Evolutionary conservation across 2,329 filamentous ascomycete genomes (phyloP), one percentile per base, ranked within the genome.

Genomic region (Grosmannia serpens): DNA sequence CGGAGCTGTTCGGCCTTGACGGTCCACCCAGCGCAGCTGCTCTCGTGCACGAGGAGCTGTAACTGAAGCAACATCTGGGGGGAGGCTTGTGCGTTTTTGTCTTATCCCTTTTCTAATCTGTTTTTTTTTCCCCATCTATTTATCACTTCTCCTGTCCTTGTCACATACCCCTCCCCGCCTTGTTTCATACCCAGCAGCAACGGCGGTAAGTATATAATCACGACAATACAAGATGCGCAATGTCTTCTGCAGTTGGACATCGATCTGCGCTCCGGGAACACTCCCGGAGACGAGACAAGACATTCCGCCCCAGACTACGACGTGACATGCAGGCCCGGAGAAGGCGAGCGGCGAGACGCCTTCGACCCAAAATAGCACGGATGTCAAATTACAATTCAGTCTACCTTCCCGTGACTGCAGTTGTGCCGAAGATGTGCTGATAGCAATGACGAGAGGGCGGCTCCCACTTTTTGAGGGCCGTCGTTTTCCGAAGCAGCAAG

Each of bases 381-480:
- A 96, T 96, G 91, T 96, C 91, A 96, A 96, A 96, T 96, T 96
- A 85, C 91, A 94, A 92, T 87, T 79, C 83, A 83, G 86, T 85
- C 85, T 73, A 72, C 49, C 20, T 60, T 67, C 71, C 62, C 62
- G 85, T 96, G 89, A 87, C 89, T 91, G 84, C 79, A 82, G 84
- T 91, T 94, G 91, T 90, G 91, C 91, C 91, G 89, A 91, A 95
- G 90, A 95, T 90, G 90, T 96, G 91, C 91, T 94, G 83, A 95
- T 79, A 94, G 81, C 69, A 72, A 85, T 71, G 62, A 64, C 13
- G 47, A 33, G 26, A 22, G n/a, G 35, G 20, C 52, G 24, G 10
- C 13, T 20, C 29, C 22, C 20, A 35, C 26, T 59, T n/a, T n/a
- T n/a, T 27, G 11, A n/a, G n/a, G 20, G 35, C 38, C 29, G 24